Conservation (phyloP, 805 yeast species). For the Candida suzukii region DNA sequence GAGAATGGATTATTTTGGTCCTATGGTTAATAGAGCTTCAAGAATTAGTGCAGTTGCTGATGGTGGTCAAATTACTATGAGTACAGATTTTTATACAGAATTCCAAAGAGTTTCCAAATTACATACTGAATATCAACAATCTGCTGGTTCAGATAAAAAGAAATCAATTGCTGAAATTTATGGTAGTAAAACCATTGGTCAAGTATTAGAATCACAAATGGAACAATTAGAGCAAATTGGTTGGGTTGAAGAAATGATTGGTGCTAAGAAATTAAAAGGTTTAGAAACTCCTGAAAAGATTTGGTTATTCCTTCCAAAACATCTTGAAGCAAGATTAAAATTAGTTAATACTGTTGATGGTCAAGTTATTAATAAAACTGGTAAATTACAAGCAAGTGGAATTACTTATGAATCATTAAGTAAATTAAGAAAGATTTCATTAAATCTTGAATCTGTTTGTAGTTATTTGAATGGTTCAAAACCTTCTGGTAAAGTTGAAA, state of each 20-base stretch:
- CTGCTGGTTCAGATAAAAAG: conserved; percentile 20
- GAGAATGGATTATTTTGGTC: conserved; percentile 98
- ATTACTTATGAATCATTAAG: conserved; percentile 21
- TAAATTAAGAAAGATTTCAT: conserved; percentile 43
- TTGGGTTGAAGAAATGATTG: conserved; percentile 58
- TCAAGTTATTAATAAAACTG: conserved; percentile 19
- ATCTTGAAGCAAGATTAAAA: conserved; percentile 53
- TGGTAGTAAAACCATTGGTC: conserved; percentile 29
- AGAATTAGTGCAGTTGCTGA: conserved; percentile 92
- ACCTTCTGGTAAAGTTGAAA: conserved; percentile 11
- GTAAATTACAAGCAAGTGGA: conserved; percentile 21
- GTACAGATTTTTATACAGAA: conserved; percentile 74
- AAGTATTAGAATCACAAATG: conserved; percentile 56
- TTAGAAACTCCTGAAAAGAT: conserved; percentile 88
- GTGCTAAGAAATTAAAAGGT: conserved; percentile 89
- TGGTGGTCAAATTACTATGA: conserved; percentile 94
- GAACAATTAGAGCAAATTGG: conserved; percentile 61
- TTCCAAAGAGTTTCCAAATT: conserved; percentile 47
- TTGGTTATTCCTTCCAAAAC: conserved; percentile 68
- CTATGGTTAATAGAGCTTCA: conserved; percentile 94
- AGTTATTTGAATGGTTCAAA: conserved; percentile 39
- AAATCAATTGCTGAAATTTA: conserved; percentile 31
- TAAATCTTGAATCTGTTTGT: conserved; percentile 52
- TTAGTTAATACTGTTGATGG: conserved; percentile 24
- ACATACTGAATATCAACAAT: too few species aligned